A percentile compares a stretch with the other conserved stretches of the same genome.
These are phyloP conservation scores for Powellomyces hirtus DNA, from an alignment of 192 early-diverging fungal genomes.

Conservation along the genomic window DNA sequence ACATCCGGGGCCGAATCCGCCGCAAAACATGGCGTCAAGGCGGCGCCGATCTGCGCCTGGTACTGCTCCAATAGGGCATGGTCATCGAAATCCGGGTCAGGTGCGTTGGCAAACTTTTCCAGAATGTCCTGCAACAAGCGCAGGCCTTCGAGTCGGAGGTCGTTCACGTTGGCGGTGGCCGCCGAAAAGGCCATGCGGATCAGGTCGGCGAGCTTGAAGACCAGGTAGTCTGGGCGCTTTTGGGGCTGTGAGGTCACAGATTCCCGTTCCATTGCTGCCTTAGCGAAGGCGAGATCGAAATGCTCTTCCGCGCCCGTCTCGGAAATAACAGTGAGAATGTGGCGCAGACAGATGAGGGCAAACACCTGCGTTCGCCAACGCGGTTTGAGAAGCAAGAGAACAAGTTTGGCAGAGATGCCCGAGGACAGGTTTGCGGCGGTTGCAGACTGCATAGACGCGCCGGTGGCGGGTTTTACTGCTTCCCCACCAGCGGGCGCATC, in stretches of 20 bases:
- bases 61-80: constrained; percentile 85
- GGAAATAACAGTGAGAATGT: constrained; percentile 61
- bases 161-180: constrained; percentile 71
- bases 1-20: constrained; percentile 74
- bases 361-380: constrained; percentile 81
- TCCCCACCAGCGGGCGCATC: constrained; percentile 18
- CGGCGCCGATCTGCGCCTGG: constrained; percentile 84
- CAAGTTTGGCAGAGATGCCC: constrained; percentile 5
- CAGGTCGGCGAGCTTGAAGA: constrained; percentile 77
- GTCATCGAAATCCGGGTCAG: constrained; percentile 89
- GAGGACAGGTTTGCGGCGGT: constrained; percentile 16
- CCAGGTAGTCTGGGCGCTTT: constrained; percentile 61
- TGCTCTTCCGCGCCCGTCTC: constrained; percentile 60
- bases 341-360: constrained; percentile 70
- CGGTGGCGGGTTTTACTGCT: constrained; percentile 2
- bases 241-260: neutral
- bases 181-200: constrained; percentile 90
- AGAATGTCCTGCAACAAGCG: constrained; percentile 75
- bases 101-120: constrained; percentile 65
- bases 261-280: neutral
- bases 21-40: constrained; percentile 82
- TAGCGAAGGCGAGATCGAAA: constrained; percentile 56
- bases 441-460: neutral
- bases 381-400: constrained; percentile 44
- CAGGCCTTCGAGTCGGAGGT: constrained; percentile 78